Evolutionary conservation across 1,284 basidiomycete species (phyloP).

Genomic region (Puccinia hordei): DNA sequence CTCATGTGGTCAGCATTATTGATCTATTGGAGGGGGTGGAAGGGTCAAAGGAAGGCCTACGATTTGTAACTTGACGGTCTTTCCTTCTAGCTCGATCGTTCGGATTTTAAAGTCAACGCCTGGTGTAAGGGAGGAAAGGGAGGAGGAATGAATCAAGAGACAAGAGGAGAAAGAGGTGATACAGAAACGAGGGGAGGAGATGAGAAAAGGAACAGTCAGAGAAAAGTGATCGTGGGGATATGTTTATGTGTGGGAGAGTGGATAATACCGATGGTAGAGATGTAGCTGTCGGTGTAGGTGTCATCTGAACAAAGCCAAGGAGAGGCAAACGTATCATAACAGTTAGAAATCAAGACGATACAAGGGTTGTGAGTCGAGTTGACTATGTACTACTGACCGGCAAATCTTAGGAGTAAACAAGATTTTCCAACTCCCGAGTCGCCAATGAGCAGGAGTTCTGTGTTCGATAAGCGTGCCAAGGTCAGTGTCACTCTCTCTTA

Average conservation of each 20-base stretch:
- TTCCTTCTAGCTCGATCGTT: constrained; percentile 98
- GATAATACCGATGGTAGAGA: constrained; percentile 59
- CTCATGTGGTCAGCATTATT: not conserved
- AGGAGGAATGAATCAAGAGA: too few species aligned
- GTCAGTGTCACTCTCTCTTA: not conserved
- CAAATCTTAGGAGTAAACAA: constrained; percentile 64
- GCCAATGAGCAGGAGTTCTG: constrained; percentile 69
- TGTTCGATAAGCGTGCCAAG: not conserved
- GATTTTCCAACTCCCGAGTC: constrained; percentile 93
- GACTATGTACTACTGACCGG: constrained; percentile 52
- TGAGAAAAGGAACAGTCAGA: constrained; percentile 7
- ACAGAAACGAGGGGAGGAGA: not conserved
- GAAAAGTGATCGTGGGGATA: constrained; percentile 22
- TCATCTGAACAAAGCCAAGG: constrained; percentile 57
- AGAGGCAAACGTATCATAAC: not conserved
- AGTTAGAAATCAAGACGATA: not conserved
- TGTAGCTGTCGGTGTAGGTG: constrained; percentile 63
- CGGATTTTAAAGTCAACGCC: constrained; percentile 97
- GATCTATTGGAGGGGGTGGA: constrained; percentile 54
- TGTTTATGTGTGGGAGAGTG: not conserved
- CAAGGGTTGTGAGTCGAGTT: not conserved
- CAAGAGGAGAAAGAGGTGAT: not conserved
- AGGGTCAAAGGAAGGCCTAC: constrained; percentile 65
- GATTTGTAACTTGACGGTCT: constrained; percentile 99
- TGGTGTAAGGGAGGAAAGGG: too few species aligned